Conservation (phyloP, 257 asterid species). For the Pogostemon cablin region DNA sequence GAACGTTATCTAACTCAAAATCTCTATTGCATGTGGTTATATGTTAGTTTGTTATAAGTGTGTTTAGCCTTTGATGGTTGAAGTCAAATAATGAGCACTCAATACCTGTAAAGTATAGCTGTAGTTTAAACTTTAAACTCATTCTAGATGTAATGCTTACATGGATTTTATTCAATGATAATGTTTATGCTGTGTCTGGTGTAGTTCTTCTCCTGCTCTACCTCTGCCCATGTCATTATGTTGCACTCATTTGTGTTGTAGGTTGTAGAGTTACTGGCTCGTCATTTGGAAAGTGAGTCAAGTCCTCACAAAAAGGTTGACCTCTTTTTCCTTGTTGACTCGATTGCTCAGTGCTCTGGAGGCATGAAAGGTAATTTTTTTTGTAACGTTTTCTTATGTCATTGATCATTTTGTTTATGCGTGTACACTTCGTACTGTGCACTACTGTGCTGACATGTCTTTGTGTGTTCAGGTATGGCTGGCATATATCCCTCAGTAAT, state of each 20-base stretch:
- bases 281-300: constrained; percentile 64
- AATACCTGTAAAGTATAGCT: background rate
- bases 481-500: constrained; percentile 76
- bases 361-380: constrained; percentile 63
- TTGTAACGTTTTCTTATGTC: constrained; percentile 20
- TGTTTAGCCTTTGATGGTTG: background rate
- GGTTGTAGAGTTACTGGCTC: constrained; percentile 71
- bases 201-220: background rate
- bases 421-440: constrained; percentile 1
- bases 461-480: constrained; percentile 64
- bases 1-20: constrained; percentile 11
- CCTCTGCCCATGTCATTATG: constrained; percentile 13
- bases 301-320: constrained; percentile 73
- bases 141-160: constrained; percentile 2
- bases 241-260: constrained; percentile 26
- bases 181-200: background rate
- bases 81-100: constrained; percentile 1
- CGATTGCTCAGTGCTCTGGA: constrained; percentile 77
- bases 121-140: background rate
- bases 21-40: background rate
- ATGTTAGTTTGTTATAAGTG: background rate
- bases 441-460: constrained; percentile 24
- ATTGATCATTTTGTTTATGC: constrained; percentile 2
- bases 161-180: background rate
- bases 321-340: constrained; percentile 90